Base-by-base conservation (phyloP, 1,284 basidiomycete genomes). In the Ganoderma lingzhi region DNA sequence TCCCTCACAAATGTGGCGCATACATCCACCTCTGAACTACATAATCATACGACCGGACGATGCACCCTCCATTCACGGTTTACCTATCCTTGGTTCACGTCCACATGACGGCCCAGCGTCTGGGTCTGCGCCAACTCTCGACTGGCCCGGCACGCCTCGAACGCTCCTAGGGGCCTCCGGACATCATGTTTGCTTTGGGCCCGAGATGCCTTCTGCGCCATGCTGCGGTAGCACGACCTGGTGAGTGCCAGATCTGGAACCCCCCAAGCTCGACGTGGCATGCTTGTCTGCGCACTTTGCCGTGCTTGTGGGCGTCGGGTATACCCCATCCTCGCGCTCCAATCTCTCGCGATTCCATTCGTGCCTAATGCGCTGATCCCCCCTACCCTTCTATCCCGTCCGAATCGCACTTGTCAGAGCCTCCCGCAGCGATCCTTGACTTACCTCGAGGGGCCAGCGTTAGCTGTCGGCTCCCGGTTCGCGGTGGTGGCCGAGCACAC, bases 361-460 rank as follows among this genome's bases (percentile, higher is more conserved):
- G 30, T 56, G 15, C 53, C 53, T 35, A 14, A 53, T 53, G 28
- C 10, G 23, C 48, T 53, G 48, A 53, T 56, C 53, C 14, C 19
- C 23, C 23, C 23, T 23, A 23, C 23, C 23, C 23, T 23, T 23
- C 48, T 15, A 19, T 14, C 6, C 30, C 53, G 53, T 15, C 35
- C 53, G 53, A 56, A 56, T 56, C 53, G 53, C 53, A 32, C 53
- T 56, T 14, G 53, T 56, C 30, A 35, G 53, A 35, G 30, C 32
- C 32, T 35, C 17, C 53, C 53, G 30, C 53, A 17, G 30, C 15
- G 8, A 28, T 12, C 23, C 12, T 53, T 14, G 9, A 51, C 23
- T 3, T 28, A 12, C 45, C 1, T 30, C 23, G n/a, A 14, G 30
- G 6, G 8, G 30, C 23, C 32, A 23, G 53, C 53, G 53, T 32